Evolutionary conservation across 2,329 filamentous ascomycete species (phyloP), one percentile per base, ranked within the genome.

Genomic region (Ophiostoma fasciatum): DNA sequence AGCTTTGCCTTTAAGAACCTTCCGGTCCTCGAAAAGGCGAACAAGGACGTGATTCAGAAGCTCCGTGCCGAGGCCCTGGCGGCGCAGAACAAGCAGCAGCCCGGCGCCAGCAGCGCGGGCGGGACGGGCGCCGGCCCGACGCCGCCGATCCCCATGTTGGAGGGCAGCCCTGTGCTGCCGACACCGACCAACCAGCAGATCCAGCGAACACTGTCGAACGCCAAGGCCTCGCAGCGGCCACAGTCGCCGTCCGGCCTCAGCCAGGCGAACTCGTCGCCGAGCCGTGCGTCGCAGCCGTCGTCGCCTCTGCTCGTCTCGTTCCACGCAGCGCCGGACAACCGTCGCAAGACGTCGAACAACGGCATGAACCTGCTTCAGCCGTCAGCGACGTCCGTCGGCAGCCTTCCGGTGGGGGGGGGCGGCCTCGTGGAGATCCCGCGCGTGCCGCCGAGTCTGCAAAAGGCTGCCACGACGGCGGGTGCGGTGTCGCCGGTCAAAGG

Each of bases 1-100:
- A 85, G 75, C 43, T 98, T 98, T 57, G 75, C 84, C 27, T 98
- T 94, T 66, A 98, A 98, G 61, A 98, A 98, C 49, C 62, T 98
- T 33, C 87, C 88, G 0, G 88, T 96, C 15, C 66, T 98, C 14
- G 90, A 96, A 50, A 96, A 94, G 56, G 90, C 90, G 37, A 98
- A 98, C 59, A 98, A 98, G 54, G 90, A 98, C 49, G 85, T 96
- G 21, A 94, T 98, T 22, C 87, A 96, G 49, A 96, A 96, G 55
- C 65, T 98, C 39, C 78, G 87, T 10, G 84, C 87, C 17, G 87
- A 96, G 56, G 87, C 90, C 4, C 68, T 94, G 61, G 85, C 73
- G 3, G 59, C 64, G 2, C 72, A 77, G 46, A 71, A 56, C 49
- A 76, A 77, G 49, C 44, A 44, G 22, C 36, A 28, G 29, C 58